These are phyloP conservation scores for Vanderwaltozyma verrucispora DNA, from an alignment of 805 yeast genomes.

Conservation along the genomic window DNA sequence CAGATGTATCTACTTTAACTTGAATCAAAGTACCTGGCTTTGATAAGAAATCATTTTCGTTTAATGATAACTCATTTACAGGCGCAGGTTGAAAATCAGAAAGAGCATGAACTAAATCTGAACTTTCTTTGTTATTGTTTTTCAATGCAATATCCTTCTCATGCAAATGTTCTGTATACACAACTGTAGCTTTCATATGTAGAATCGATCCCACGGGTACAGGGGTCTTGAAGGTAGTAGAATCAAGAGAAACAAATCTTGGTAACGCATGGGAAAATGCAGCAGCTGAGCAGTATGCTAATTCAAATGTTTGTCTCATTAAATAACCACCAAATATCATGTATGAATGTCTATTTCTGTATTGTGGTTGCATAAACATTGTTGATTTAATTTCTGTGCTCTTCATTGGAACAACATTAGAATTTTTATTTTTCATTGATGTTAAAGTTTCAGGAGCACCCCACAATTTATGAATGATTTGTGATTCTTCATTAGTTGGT, in stretches of 20 bases:
- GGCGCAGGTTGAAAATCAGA: conserved; percentile 34
- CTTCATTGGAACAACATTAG: conserved; percentile 51
- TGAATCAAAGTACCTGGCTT: conserved; percentile 84
- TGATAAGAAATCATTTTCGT: conserved; percentile 47
- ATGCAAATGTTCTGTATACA: conserved; percentile 75
- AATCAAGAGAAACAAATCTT: conserved; percentile 79
- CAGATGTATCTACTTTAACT: conserved; percentile 77
- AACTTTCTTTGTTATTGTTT: not conserved
- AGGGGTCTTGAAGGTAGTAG: conserved; percentile 86
- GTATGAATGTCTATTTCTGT: conserved; percentile 86
- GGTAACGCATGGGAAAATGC: conserved; percentile 80
- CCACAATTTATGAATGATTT: conserved; percentile 72
- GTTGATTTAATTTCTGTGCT: conserved; percentile 67
- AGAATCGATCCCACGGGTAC: conserved; percentile 93
- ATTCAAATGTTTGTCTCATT: conserved; percentile 84
- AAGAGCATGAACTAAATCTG: not conserved
- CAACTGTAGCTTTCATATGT: conserved; percentile 71
- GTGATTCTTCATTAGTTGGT: conserved; percentile 67
- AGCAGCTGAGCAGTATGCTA: conserved; percentile 89
- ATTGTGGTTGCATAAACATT: conserved; percentile 91
- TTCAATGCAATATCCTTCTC: conserved; percentile 20
- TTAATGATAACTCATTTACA: conserved; percentile 43
- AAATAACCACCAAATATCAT: conserved; percentile 95
- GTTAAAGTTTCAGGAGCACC: conserved; percentile 35
- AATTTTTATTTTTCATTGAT: conserved; percentile 31